A percentile compares a stretch with the other conserved stretches of the same genome.
Conservation (phyloP, 768 basidiomycete genomes). For the Tremella yokohamensis region DNA sequence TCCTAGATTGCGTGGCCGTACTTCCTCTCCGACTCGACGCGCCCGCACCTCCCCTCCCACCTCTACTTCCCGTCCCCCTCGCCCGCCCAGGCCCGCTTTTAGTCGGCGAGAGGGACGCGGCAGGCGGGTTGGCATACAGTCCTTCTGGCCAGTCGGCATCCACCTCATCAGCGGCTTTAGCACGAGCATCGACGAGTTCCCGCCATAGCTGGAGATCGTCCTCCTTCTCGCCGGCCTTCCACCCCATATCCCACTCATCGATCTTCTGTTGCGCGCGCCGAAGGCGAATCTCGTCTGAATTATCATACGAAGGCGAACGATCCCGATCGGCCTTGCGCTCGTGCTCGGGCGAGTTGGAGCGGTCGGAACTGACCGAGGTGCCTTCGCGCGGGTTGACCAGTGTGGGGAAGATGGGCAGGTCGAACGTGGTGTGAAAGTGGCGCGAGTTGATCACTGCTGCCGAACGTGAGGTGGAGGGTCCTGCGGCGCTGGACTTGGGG, state of each 20-base stretch:
- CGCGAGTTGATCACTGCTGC: slow-evolving; percentile 36
- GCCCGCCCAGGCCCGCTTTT: not conserved
- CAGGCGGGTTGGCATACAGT: not conserved
- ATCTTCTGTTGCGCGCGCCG: not conserved
- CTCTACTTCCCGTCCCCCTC: not conserved
- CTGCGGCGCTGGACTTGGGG: not conserved
- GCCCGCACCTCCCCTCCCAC: not conserved
- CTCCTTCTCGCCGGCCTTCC: not conserved
- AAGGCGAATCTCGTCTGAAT: too few species aligned
- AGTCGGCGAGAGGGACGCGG: not conserved
- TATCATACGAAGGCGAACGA: too few species aligned
- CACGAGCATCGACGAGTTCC: slow-evolving; percentile 24
- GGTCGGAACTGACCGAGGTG: not conserved
- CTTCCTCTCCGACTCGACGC: not conserved
- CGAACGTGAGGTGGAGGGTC: slow-evolving; percentile 10
- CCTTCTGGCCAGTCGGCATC: slow-evolving; percentile 5
- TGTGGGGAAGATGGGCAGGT: slow-evolving; percentile 17
- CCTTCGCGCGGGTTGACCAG: not conserved
- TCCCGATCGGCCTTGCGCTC: not conserved
- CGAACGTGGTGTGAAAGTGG: slow-evolving; percentile 31
- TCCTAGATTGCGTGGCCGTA: not conserved
- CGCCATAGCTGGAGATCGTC: slow-evolving; percentile 12
- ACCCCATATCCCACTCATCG: not conserved
- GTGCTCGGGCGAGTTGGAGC: slow-evolving; percentile 4
- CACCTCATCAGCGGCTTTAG: not conserved